phyloP scores from a whole-genome alignment of 2,329 filamentous ascomycete genomes.

The Tolypocladium album region DNA sequence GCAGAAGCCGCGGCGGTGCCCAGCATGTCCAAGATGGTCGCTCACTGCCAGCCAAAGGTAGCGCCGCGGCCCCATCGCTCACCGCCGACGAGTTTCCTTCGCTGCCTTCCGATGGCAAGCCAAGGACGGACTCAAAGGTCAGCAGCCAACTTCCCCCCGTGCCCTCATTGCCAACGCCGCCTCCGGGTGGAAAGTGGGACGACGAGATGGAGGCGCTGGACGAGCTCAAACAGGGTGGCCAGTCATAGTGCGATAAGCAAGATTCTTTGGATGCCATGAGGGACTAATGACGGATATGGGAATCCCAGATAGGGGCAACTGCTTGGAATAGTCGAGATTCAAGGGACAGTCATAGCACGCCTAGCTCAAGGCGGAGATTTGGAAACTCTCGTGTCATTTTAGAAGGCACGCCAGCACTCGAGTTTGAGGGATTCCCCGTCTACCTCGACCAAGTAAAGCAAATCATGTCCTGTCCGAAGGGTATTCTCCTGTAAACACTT shows the following conservation, averaged over 20 bases:
- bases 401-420: not conserved
- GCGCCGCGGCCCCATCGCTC: constrained; percentile 10
- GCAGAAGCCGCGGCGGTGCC: constrained; percentile 18
- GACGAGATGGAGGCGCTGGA: constrained; percentile 47
- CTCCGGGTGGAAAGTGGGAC: constrained; percentile 37
- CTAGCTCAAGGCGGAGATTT: not conserved
- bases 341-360: not conserved
- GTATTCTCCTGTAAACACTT: constrained; percentile 1
- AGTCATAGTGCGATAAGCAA: not conserved
- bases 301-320: not conserved
- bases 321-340: not conserved
- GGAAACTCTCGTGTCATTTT: not conserved
- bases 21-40: constrained; percentile 6
- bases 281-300: not conserved
- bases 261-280: not conserved
- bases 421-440: not conserved
- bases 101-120: constrained; percentile 16
- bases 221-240: constrained; percentile 14
- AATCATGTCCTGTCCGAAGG: not conserved
- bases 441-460: not conserved
- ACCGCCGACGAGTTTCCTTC: constrained; percentile 24
- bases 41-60: constrained; percentile 4
- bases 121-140: constrained; percentile 10
- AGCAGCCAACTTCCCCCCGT: not conserved
- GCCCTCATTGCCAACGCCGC: constrained; percentile 15